Base-by-base conservation (phyloP, 164 flowering plant genomes). In the Protea cynaroides region DNA sequence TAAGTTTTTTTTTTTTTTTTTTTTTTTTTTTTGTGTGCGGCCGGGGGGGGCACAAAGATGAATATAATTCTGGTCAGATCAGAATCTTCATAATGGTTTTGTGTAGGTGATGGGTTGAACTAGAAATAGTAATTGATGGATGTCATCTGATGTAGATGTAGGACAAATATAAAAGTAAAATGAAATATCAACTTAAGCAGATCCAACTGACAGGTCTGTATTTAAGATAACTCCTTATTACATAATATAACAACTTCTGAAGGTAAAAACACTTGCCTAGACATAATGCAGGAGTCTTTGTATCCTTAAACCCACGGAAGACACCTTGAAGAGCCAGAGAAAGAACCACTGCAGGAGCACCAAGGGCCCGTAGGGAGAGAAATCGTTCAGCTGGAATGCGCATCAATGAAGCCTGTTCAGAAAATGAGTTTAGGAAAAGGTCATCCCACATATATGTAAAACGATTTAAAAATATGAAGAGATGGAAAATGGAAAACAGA, bases 281-380 rank as follows among this genome's bases (percentile, higher is more conserved):
- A 78, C 98, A 90, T 23, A 81, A 65, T 24, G 87, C 79, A 63
- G 98, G 98, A 54, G 97, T 90, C 67, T 81, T 90, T 44, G 96
- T 90, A 75, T 93, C 97, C 78, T 90, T 93, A 58, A 92, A 92
- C 25, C 98, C 98, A 53, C 94, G 90, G 68, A 90, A 84, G 66
- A 90, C 71, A 54, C 97, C 98, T 79, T 88, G 92, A 68, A 90
- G 84, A 62, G 98, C 92, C 80, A 90, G 76, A 64, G 94, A 88
- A 63, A 86, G 74, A 13, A 90, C 98, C 71, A 82, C 81, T 43
- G 98, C 98, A 65, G 98, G 98, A 71, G 98, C 88, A 72, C 97
- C 98, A 65, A 93, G 69, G 22, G 96, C 89, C 75, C 97, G 81
- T 17, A 91, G 77, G 23, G 81, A 62, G 65, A 95, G 91, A 83